Conservation (phyloP, 176 grass and related monocot species). For the Eragrostis nindensis region DNA sequence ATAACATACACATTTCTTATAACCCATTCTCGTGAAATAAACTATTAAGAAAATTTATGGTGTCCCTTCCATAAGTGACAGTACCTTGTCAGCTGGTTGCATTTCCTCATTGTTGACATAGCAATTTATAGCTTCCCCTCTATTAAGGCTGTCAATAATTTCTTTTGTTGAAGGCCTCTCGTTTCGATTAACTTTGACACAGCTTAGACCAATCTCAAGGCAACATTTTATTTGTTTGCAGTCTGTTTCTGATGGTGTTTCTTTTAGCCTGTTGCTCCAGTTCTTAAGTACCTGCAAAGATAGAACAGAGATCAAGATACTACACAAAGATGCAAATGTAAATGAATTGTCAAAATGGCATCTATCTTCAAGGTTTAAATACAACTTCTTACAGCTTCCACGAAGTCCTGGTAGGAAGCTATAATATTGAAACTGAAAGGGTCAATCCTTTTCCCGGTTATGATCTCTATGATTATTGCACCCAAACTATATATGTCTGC, state of each 20-base stretch:
- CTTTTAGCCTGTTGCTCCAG: background rate
- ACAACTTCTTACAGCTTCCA: slow-evolving; percentile 5
- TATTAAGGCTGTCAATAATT: background rate
- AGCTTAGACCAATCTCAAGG: slow-evolving; percentile 3
- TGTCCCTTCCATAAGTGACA: too few species aligned
- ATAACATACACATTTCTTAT: too few species aligned
- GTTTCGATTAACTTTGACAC: background rate
- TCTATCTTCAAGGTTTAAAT: background rate
- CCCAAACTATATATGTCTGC: slow-evolving; percentile 57
- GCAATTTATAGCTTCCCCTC: background rate
- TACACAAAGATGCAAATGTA: background rate
- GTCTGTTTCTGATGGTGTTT: background rate
- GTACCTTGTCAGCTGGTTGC: too few species aligned
- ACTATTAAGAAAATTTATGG: too few species aligned
- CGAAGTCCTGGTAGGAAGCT: background rate
- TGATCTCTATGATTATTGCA: slow-evolving; percentile 62
- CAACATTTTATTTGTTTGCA: background rate
- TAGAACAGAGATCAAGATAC: background rate
- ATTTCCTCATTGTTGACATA: background rate
- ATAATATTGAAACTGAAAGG: background rate
- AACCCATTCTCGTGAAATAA: too few species aligned
- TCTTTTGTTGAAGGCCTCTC: background rate
- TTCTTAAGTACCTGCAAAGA: background rate
- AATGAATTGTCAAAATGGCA: background rate
- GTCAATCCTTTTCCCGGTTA: slow-evolving; percentile 6